Base-by-base conservation (phyloP, 108 stramenopile genomes). In the Conticribra guillardii region DNA sequence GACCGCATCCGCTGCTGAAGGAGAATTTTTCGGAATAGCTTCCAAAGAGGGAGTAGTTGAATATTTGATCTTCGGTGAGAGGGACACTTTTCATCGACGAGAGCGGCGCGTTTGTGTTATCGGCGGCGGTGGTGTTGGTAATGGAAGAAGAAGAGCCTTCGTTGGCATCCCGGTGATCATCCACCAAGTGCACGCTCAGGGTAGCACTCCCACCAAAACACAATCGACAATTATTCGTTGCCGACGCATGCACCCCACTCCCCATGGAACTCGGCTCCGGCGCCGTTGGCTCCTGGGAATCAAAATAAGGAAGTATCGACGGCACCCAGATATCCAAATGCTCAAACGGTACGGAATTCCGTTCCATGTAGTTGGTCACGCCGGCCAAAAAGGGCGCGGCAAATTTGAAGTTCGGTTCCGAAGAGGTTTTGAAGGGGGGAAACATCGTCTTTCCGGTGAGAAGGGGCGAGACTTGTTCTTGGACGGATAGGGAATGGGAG, bases 241-340 rank as follows among this genome's bases (percentile, higher is more conserved):
- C 26, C 57, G 19, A 59, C 33, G 4, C 22, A 57, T 22, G 74
- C n/a, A n/a, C 34, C 57, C 69, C 30, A 15, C 30, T 34, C 23
- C 69, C 48, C 44, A 70, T 52, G 31, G 27, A 23, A 7, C 37
- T 45, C 30, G 60, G 33, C 60, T 44, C 37, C n/a, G 60, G 60
- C 2, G 60, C 60, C 60, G 44, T 45, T 8, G 60, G 33, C 0
- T 34, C 60, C 41, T n/a, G 33, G 19, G 60, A 34, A 24, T 60
- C 41, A 0, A 37, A 44, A 2, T 19, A 24, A 19, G 60, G 60
- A n/a, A 46, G 34, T 8, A 79, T 82, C 11, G 87, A 87, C 2
- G 92, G 92, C 2, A 86, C 92, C 92, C 92, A 93, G 4, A 80
- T 80, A 79, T 93, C 92, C n/a, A 89, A 67, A 58, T 93, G 86